A percentile compares a stretch with the other conserved stretches of the same genome.
These are phyloP conservation scores for Pulveroboletus sp. DNA, from an alignment of 768 basidiomycete species.

Conservation along the genomic window DNA sequence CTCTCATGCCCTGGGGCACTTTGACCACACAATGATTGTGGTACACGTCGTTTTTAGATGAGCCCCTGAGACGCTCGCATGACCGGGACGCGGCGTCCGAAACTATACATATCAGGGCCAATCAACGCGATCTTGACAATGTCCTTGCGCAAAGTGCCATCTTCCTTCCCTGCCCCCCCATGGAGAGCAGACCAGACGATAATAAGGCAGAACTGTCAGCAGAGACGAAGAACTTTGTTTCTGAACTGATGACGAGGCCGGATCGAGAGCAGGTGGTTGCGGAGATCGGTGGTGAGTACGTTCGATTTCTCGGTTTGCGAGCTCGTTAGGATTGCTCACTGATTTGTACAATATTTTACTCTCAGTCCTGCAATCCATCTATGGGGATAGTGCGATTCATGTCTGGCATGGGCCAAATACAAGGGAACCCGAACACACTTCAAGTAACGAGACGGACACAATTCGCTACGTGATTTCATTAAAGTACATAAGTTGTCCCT, in stretches of 20 bases:
- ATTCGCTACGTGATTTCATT: slow-evolving; percentile 64
- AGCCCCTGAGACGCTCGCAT: not conserved
- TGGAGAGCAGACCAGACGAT: slow-evolving; percentile 15
- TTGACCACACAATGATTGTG: no score
- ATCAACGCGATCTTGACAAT: slow-evolving; percentile 5
- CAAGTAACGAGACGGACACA: slow-evolving; percentile 26
- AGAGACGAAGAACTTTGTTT: slow-evolving; percentile 26
- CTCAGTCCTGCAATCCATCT: slow-evolving; percentile 74
- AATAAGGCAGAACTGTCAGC: slow-evolving; percentile 10
- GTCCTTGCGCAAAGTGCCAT: slow-evolving; percentile 3
- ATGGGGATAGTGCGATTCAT: slow-evolving; percentile 63
- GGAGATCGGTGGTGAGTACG: slow-evolving; percentile 41
- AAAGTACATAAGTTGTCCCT: slow-evolving; percentile 43
- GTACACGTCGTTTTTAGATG: not conserved
- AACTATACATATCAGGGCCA: not conserved
- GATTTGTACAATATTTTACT: slow-evolving; percentile 4
- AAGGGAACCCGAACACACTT: slow-evolving; percentile 8
- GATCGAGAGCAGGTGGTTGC: slow-evolving; percentile 42
- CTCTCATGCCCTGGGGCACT: no score
- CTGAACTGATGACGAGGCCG: slow-evolving; percentile 29
- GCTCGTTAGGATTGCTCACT: not conserved
- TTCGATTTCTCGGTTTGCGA: not conserved
- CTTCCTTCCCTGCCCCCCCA: not conserved
- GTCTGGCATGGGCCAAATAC: slow-evolving; percentile 45
- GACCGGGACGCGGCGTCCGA: slow-evolving; percentile 8